A percentile compares a stretch with the other conserved stretches of the same genome.
phyloP scores from a whole-genome alignment of 208 protist species.

The Giardia muris region DNA sequence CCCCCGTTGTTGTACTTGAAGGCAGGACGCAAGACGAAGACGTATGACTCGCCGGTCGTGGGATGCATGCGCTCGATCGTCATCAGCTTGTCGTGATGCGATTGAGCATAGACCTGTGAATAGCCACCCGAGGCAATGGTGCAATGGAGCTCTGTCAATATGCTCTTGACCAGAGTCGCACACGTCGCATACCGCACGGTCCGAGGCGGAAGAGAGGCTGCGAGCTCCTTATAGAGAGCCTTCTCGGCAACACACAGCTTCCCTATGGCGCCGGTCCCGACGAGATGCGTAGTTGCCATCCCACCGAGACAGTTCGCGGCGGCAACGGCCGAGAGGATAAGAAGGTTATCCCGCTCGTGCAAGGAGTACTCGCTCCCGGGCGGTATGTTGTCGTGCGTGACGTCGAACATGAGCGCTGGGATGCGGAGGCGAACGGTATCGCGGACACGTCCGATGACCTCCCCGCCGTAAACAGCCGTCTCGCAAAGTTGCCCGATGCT shows the following conservation, averaged over 20 bases:
- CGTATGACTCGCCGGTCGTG: background rate
- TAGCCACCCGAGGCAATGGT: background rate
- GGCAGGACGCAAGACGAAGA: constrained; percentile 12
- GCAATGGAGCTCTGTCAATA: background rate
- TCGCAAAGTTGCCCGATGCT: background rate
- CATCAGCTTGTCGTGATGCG: background rate
- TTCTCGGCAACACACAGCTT: background rate
- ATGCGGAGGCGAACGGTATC: background rate
- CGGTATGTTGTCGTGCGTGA: constrained; percentile 30
- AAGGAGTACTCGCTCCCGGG: background rate
- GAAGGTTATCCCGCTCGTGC: background rate
- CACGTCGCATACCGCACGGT: background rate
- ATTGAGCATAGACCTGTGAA: background rate
- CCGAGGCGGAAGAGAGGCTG: too few species aligned
- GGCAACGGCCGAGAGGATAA: background rate
- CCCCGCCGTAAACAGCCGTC: background rate
- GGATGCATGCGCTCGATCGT: constrained; percentile 14
- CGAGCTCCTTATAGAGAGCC: background rate
- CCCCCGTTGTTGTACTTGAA: background rate
- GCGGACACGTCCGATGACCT: background rate
- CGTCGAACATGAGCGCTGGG: constrained; percentile 20
- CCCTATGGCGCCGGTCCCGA: background rate
- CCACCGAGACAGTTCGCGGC: background rate
- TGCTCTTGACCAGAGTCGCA: background rate
- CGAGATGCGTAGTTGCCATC: background rate